Evolutionary conservation across 1,284 basidiomycete species (phyloP).

Genomic region (Trametes pubescens): DNA sequence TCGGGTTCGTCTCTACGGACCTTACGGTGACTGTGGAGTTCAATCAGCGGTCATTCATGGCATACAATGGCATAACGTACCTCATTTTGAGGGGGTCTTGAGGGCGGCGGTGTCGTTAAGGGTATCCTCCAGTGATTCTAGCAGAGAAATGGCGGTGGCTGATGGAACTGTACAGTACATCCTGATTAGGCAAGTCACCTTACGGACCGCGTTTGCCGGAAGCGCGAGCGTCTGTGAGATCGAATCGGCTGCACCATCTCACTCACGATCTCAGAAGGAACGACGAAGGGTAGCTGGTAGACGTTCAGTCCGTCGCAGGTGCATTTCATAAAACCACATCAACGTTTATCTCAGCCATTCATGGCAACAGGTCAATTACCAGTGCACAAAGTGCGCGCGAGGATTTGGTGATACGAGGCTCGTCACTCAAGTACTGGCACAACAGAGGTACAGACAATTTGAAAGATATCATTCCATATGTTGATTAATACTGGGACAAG

Average conservation of each 20-base stretch:
- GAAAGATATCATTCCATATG: too few relatives aligned
- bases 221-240: background rate
- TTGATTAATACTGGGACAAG: too few relatives aligned
- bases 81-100: conserved; percentile 51
- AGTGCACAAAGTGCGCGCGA: too few relatives aligned
- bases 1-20: conserved; percentile 39
- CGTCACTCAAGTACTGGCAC: too few relatives aligned
- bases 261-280: conserved; percentile 15
- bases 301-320: background rate
- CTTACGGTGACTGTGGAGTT: conserved; percentile 49
- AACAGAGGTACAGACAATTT: background rate
- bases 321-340: background rate
- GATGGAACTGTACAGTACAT: conserved; percentile 46
- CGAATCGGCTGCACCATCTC: conserved; percentile 7
- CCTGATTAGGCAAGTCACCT: conserved; percentile 9
- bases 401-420: too few relatives aligned
- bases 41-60: background rate
- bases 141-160: conserved; percentile 42
- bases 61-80: conserved; percentile 38
- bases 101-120: conserved; percentile 39
- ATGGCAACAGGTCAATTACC: too few relatives aligned
- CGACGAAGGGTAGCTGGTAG: background rate
- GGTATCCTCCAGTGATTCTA: conserved; percentile 26
- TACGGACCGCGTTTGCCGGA: background rate
- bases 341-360: too few relatives aligned